Percentiles rank a stretch among this genome's conserved stretches.
Evolutionary conservation across 2,329 filamentous ascomycete genomes (phyloP).

Genomic region (Dryadomyces quercivorus): DNA sequence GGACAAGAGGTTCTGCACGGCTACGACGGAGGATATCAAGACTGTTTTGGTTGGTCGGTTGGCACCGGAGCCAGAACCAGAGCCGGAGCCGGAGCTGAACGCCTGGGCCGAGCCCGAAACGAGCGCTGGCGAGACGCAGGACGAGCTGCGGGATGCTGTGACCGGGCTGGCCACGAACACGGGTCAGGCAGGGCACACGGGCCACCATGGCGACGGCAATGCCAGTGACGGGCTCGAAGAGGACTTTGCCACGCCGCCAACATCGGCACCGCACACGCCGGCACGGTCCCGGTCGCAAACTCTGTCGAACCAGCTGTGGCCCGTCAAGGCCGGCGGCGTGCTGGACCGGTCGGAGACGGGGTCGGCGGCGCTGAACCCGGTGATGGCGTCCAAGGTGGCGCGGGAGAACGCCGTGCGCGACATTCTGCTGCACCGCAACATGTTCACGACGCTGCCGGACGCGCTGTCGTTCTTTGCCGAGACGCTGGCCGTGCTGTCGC

Average conservation of each 20-base stretch:
- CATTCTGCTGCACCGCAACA: constrained; percentile 66
- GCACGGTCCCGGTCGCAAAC: constrained; percentile 36
- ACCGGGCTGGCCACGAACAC: constrained; percentile 3
- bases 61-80: constrained; percentile 35
- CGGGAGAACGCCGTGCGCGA: constrained; percentile 38
- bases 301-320: constrained; percentile 35
- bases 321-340: constrained; percentile 45
- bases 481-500: constrained; percentile 57
- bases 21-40: constrained; percentile 73
- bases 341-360: constrained; percentile 60
- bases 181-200: background rate
- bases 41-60: constrained; percentile 55
- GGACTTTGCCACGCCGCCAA: constrained; percentile 46
- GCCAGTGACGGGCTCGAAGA: constrained; percentile 38
- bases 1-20: constrained; percentile 74
- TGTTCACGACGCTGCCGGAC: constrained; percentile 56
- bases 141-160: constrained; percentile 10
- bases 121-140: background rate
- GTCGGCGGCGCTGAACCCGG: constrained; percentile 45
- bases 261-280: constrained; percentile 38
- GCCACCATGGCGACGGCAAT: constrained; percentile 14
- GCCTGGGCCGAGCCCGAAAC: background rate
- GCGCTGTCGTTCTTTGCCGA: constrained; percentile 60
- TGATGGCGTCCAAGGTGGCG: constrained; percentile 43
- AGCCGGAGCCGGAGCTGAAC: background rate